A percentile compares a stretch with the other conserved stretches of the same genome.
These are phyloP conservation scores for Microdochium trichocladiopsis DNA, from an alignment of 2,329 filamentous ascomycete genomes.

Conservation along the genomic window DNA sequence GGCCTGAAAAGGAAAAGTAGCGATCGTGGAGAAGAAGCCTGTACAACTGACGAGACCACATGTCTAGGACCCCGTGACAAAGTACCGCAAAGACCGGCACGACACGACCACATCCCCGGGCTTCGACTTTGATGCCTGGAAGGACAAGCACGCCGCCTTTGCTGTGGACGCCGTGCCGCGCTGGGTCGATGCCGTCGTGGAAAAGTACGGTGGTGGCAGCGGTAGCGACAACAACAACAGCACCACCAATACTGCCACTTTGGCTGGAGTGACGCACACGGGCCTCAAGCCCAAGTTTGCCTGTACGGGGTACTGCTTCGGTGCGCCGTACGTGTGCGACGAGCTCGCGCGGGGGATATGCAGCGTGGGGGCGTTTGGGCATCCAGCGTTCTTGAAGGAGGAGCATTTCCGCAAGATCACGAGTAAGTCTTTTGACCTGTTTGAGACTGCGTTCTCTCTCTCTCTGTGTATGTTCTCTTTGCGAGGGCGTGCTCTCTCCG, in stretches of 20 bases:
- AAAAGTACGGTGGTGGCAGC: conserved; percentile 28
- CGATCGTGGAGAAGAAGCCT: too few species aligned
- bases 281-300: background rate
- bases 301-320: conserved; percentile 24
- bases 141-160: conserved; percentile 33
- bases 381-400: conserved; percentile 42
- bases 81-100: conserved; percentile 24
- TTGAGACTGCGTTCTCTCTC: background rate
- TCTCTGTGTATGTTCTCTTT: background rate
- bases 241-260: conserved; percentile 26
- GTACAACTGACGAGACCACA: too few species aligned
- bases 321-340: conserved; percentile 35
- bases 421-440: too few species aligned
- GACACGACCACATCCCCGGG: conserved; percentile 20
- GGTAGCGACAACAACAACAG: too few species aligned
- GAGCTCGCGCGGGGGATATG: conserved; percentile 24
- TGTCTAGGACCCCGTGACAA: conserved; percentile 36
- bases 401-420: conserved; percentile 31
- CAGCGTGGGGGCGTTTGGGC: conserved; percentile 39
- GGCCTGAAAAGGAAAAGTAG: background rate
- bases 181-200: conserved; percentile 32
- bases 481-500: background rate
- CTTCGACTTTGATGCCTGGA: conserved; percentile 43
- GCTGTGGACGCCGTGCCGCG: conserved; percentile 32
- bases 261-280: conserved; percentile 20